These are phyloP conservation scores for Mimosa pudica DNA, from an alignment of 306 rosid species.

Conservation along the genomic window DNA sequence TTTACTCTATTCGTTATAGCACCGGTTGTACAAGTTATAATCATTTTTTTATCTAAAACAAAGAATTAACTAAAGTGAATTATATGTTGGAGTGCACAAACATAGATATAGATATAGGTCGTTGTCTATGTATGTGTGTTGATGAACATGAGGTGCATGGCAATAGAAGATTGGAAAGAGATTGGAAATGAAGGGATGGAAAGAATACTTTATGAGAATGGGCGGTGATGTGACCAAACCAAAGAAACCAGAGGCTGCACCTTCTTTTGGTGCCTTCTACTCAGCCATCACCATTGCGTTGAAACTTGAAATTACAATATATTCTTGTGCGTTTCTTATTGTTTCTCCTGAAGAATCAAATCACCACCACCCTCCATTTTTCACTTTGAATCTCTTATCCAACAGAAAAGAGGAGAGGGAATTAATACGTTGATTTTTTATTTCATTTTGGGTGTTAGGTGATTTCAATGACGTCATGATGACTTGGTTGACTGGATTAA, in stretches of 20 bases:
- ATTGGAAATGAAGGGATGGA: conserved; percentile 6
- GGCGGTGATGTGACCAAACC: conserved; percentile 43
- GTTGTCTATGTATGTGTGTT: background rate
- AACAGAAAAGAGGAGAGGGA: background rate
- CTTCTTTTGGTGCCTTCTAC: background rate
- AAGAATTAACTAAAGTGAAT: no score
- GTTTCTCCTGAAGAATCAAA: background rate
- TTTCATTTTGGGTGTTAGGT: background rate
- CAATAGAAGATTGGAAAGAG: background rate
- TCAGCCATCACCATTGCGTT: background rate
- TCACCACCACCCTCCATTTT: background rate
- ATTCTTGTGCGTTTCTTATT: background rate
- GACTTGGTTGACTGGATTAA: background rate
- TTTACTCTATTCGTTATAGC: no score
- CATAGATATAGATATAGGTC: background rate
- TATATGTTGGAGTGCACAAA: no score
- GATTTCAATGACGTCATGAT: background rate
- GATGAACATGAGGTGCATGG: conserved; percentile 2
- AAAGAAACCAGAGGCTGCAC: background rate
- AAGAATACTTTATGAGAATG: conserved; percentile 1
- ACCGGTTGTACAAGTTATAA: no score
- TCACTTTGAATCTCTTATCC: background rate
- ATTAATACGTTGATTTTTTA: background rate
- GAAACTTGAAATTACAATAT: background rate
- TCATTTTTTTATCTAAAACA: no score